A percentile compares a stretch with the other conserved stretches of the same genome.
Evolutionary conservation across 192 early-diverging fungal genomes (phyloP).

Genomic region (Rhizophlyctis rosea): DNA sequence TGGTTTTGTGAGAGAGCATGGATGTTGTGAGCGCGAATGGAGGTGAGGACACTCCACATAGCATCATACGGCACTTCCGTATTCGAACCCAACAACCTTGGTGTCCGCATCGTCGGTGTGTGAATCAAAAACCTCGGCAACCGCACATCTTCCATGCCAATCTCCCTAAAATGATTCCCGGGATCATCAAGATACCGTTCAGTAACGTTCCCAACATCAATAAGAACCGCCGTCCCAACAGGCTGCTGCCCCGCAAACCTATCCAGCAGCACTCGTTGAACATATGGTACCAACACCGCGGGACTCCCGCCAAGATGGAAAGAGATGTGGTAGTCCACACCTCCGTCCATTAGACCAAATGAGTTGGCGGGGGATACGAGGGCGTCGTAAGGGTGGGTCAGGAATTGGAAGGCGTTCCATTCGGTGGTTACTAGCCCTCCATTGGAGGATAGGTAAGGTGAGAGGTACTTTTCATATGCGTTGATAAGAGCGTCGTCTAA

Average conservation of each 20-base stretch:
- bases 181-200: background rate
- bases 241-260: conserved; percentile 7
- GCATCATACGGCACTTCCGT: conserved; percentile 3
- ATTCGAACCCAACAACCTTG: background rate
- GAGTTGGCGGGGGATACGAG: conserved; percentile 9
- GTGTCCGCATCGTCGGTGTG: conserved; percentile 6
- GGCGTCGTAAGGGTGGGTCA: background rate
- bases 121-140: background rate
- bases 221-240: background rate
- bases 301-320: conserved; percentile 4
- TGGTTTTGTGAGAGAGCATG: background rate
- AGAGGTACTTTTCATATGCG: background rate
- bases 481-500: background rate
- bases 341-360: conserved; percentile 5
- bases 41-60: background rate
- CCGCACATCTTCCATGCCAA: background rate
- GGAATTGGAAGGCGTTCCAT: background rate
- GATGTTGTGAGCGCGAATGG: background rate
- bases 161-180: background rate
- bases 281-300: background rate
- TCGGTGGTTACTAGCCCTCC: background rate
- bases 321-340: background rate
- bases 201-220: background rate
- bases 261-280: background rate
- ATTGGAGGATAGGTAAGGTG: background rate